Conservation (phyloP, 805 yeast genomes). For the Cyberlindnera mrakii region DNA sequence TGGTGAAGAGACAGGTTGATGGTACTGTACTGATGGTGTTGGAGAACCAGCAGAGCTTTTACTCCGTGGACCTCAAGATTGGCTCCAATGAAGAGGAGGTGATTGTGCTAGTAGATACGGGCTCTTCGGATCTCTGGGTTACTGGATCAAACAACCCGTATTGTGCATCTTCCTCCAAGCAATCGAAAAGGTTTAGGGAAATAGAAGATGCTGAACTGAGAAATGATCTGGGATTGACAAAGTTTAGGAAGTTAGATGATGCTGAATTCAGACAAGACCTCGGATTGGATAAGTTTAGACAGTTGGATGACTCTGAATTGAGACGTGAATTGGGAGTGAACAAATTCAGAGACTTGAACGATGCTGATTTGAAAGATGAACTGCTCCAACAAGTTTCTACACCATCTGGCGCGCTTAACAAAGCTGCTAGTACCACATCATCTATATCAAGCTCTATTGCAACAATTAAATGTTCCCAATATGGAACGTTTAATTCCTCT, state of each 20-base stretch:
- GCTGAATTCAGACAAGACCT: neutral
- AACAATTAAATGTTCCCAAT: slow-evolving; percentile 31
- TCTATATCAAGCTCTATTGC: slow-evolving; percentile 10
- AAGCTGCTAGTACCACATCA: slow-evolving; percentile 2
- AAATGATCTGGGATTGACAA: neutral
- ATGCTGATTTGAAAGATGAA: neutral
- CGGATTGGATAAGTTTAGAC: neutral
- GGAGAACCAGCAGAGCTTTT: slow-evolving; percentile 36
- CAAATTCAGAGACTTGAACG: slow-evolving; percentile 3
- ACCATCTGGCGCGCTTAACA: slow-evolving; percentile 4
- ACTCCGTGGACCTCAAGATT: slow-evolving; percentile 37
- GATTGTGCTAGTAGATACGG: slow-evolving; percentile 62
- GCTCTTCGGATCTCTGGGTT: slow-evolving; percentile 72
- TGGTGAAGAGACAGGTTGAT: slow-evolving; percentile 11
- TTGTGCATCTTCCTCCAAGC: slow-evolving; percentile 24
- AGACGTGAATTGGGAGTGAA: neutral
- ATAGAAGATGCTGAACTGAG: slow-evolving; percentile 5
- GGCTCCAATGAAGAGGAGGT: slow-evolving; percentile 58
- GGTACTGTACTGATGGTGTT: slow-evolving; percentile 29
- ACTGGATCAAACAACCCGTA: slow-evolving; percentile 42
- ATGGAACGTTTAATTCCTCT: slow-evolving; percentile 32
- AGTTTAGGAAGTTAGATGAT: slow-evolving; percentile 4
- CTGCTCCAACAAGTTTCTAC: neutral
- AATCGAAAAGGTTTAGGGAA: slow-evolving; percentile 8
- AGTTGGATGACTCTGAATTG: neutral